Evolutionary conservation across 805 yeast species (phyloP), one percentile per base, ranked within the genome.

Genomic region (Metahyphopichia silvanorum): DNA sequence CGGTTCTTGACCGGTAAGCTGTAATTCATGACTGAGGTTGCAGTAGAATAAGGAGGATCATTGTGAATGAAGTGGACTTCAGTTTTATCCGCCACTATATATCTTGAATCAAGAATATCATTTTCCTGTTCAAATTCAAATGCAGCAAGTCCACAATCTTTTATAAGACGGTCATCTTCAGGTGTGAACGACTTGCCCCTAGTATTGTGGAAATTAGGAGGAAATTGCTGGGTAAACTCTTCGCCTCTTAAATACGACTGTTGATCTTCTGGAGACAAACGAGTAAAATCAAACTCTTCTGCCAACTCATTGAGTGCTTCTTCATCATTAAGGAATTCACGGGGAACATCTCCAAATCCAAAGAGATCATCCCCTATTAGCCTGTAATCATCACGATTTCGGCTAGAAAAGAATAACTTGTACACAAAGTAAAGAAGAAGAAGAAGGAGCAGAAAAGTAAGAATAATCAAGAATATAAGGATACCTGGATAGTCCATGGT

Each of bases 211-310:
- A 54, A 49, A 29, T 54, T 38, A 2, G 67, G 67, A 4, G 69
- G 68, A 31, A 57, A 41, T 0, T 31, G 37, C 19, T 43, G 41
- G 32, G 56, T 40, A 34, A 58, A 66, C 42, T 61, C 62, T 36
- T 64, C 61, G 4, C 61, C 69, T 33, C 40, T 47, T n/a, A 55
- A 33, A 37, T 56, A 66, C 9, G 61, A 49, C 5, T 47, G 32
- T 43, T 64, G 71, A 32, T 66, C 72, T 36, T 66, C 71, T 4
- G 71, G 71, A 1, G 68, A 55, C 10, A 66, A 46, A 12, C 42
- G 39, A 4, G 57, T 49, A 41, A 56, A 63, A 33, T 63, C 66
- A 38, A 45, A 63, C 26, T 61, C 63, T 11, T 63, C 61, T 4
- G 65, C 60, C 31, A 66, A 49, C 11, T 51, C 56, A 12, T 33